Conservation (phyloP, 225 moss, liverwort and hornwort species). For the Ulota crispa region DNA sequence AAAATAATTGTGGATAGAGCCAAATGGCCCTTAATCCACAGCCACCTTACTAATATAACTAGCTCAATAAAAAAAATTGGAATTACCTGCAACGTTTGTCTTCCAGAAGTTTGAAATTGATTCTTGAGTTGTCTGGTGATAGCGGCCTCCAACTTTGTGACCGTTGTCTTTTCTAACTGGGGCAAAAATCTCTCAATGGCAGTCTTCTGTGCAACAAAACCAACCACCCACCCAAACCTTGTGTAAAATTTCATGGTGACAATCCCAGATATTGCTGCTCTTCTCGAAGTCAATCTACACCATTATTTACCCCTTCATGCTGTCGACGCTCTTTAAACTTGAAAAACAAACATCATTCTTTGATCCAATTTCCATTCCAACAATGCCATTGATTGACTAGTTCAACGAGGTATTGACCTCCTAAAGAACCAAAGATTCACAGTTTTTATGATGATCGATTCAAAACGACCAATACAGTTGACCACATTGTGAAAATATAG, state of each 20-base stretch:
- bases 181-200: conserved; percentile 69
- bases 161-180: conserved; percentile 69
- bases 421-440: neutral
- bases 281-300: neutral
- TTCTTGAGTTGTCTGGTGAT: conserved; percentile 66
- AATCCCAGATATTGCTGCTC: neutral
- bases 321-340: neutral
- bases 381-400: neutral
- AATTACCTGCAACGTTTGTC: conserved; percentile 71
- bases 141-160: conserved; percentile 63
- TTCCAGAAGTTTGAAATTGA: conserved; percentile 64
- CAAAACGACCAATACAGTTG: neutral
- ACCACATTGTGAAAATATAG: neutral
- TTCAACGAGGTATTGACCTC: neutral
- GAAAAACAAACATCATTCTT: neutral
- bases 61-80: neutral
- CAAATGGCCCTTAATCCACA: neutral
- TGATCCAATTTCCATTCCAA: neutral
- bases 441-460: neutral
- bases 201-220: conserved; percentile 55
- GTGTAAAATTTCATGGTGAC: conserved; percentile 9
- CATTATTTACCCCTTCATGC: neutral
- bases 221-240: conserved; percentile 23
- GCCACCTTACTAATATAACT: neutral
- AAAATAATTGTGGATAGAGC: neutral